These are phyloP conservation scores for Vairimorpha necatrix DNA, from an alignment of 371 early-diverging fungal genomes.

Conservation along the genomic window DNA sequence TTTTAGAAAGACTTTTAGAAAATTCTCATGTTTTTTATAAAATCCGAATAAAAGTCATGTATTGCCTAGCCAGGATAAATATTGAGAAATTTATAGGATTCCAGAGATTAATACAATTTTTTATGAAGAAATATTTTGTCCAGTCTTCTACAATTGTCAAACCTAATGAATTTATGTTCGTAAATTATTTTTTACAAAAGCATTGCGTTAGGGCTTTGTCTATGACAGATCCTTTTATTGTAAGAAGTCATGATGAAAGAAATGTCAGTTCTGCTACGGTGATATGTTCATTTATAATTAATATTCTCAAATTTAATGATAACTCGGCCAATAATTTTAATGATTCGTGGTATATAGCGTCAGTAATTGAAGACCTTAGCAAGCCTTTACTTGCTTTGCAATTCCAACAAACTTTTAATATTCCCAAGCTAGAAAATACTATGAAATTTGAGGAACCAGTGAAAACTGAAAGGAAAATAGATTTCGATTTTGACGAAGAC, in stretches of 20 bases:
- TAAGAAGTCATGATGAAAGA: conserved; percentile 32
- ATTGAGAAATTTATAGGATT: conserved; percentile 70
- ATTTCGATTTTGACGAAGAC: neutral
- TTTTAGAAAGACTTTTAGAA: conserved; percentile 66
- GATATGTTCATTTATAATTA: conserved; percentile 62
- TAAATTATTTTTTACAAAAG: conserved; percentile 63
- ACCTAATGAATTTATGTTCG: conserved; percentile 61
- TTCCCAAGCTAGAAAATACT: neutral
- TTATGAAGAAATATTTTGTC: conserved; percentile 63
- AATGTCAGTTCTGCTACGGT: conserved; percentile 43
- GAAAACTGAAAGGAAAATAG: neutral
- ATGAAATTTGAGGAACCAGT: neutral
- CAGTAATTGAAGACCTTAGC: conserved; percentile 52
- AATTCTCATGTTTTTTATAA: conserved; percentile 76
- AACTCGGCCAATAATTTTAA: conserved; percentile 59
- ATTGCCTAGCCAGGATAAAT: conserved; percentile 68
- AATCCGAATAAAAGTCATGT: conserved; percentile 27
- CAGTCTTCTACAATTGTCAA: conserved; percentile 64
- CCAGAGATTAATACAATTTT: conserved; percentile 64
- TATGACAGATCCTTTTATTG: conserved; percentile 36
- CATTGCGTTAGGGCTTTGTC: conserved; percentile 57
- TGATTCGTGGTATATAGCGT: conserved; percentile 62
- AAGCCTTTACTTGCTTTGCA: conserved; percentile 25
- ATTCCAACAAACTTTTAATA: conserved; percentile 31
- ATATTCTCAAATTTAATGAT: conserved; percentile 65